Percentiles rank a stretch among this genome's conserved stretches.
Conservation (phyloP, 139 green algal species). For the Chlorella sp. region DNA sequence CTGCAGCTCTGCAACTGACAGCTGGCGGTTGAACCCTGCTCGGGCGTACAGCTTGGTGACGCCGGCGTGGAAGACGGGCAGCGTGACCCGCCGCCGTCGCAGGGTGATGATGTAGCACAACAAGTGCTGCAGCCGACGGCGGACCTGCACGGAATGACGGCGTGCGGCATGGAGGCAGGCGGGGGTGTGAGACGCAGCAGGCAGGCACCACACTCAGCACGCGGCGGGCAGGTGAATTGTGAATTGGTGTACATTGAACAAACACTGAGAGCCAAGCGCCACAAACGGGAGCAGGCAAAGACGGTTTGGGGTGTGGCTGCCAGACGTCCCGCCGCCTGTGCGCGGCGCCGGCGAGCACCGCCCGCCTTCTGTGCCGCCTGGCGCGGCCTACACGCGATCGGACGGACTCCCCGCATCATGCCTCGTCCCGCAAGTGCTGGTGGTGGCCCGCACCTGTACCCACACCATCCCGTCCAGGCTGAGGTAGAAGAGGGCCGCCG, state of each 20-base stretch:
- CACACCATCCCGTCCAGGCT: not conserved
- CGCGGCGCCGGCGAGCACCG: no score
- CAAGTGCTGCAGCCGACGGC: not conserved
- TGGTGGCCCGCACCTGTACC: not conserved
- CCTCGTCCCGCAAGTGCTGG: no score
- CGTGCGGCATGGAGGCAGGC: not conserved
- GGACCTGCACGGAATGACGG: not conserved
- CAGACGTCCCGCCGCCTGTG: no score
- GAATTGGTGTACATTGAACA: no score
- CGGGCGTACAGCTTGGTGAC: not conserved
- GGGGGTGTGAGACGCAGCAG: not conserved
- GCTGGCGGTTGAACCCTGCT: not conserved
- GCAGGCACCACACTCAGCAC: not conserved
- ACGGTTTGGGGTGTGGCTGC: not conserved
- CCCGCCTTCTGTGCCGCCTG: no score
- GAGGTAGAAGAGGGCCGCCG: not conserved
- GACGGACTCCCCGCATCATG: no score
- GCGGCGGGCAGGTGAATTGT: no score
- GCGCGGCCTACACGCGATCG: no score
- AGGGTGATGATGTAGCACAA: conserved; percentile 5
- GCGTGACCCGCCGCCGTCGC: not conserved
- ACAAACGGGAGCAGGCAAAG: no score
- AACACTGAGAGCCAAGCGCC: no score
- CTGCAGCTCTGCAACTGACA: not conserved
- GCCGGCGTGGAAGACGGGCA: not conserved